Conservation (phyloP, 1,284 basidiomycete genomes). For the Veloboletus limbatus region DNA sequence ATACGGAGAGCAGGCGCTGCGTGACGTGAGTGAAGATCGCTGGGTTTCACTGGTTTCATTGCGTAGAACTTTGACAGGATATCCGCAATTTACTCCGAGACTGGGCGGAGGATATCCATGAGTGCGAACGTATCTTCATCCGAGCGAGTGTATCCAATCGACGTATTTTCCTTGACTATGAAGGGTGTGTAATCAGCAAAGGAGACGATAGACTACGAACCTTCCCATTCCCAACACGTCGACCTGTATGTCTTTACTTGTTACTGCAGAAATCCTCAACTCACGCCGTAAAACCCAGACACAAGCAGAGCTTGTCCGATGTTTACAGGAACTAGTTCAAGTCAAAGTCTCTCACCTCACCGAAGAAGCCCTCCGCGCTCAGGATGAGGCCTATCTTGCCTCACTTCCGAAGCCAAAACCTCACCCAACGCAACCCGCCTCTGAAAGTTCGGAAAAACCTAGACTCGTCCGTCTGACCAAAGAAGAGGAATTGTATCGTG, state of each 20-base stretch:
- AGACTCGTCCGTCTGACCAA: conserved; percentile 63
- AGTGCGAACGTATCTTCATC: conserved; percentile 86
- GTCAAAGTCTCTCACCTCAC: conserved; percentile 87
- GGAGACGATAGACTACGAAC: conserved; percentile 75
- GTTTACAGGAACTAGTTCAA: conserved; percentile 83
- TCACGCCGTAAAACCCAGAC: conserved; percentile 52
- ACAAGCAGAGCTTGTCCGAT: conserved; percentile 85
- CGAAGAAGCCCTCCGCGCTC: conserved; percentile 77
- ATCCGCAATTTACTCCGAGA: conserved; percentile 78
- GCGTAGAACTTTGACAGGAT: conserved; percentile 50
- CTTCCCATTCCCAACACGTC: conserved; percentile 91
- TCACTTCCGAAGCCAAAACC: conserved; percentile 78
- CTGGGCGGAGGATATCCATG: conserved; percentile 81
- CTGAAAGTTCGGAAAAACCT: conserved; percentile 41
- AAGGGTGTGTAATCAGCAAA: conserved; percentile 61
- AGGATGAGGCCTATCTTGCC: conserved; percentile 85
- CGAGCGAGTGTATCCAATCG: conserved; percentile 84
- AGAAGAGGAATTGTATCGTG: conserved; percentile 73
- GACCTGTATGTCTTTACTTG: conserved; percentile 64
- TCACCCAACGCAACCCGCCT: conserved; percentile 34
- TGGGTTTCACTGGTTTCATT: neutral
- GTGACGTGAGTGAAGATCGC: conserved; percentile 59
- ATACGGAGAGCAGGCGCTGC: conserved; percentile 91
- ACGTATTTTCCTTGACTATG: conserved; percentile 86
- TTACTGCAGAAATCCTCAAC: neutral